phyloP scores from a whole-genome alignment of 1,284 basidiomycete genomes.

The Naganishia sp. region DNA sequence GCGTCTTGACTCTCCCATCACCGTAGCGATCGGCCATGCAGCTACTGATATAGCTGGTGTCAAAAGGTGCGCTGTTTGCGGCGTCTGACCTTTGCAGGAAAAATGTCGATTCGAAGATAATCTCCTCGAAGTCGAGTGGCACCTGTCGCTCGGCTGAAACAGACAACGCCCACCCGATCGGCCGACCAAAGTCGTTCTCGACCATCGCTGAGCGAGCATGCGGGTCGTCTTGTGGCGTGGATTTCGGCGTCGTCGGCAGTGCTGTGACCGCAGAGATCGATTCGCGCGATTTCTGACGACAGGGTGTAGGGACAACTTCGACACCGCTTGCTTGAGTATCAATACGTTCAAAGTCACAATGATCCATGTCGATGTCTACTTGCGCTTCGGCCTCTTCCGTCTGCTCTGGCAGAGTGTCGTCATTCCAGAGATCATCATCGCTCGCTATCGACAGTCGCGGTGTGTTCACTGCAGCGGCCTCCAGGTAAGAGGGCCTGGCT shows the following conservation, averaged over 20 bases:
- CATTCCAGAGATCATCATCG: constrained; percentile 25
- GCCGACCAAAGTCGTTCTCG: constrained; percentile 5
- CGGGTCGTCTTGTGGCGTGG: too few species aligned
- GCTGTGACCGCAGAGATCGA: too few species aligned
- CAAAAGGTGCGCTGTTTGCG: too few species aligned
- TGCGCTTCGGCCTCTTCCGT: not conserved
- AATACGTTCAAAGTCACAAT: not conserved
- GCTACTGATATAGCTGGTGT: not conserved
- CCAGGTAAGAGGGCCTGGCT: too few species aligned
- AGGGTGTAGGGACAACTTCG: too few species aligned
- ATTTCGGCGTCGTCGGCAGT: too few species aligned
- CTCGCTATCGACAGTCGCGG: not conserved
- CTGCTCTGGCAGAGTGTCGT: constrained; percentile 5
- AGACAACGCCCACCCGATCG: not conserved
- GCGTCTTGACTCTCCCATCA: constrained; percentile 21
- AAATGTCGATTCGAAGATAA: constrained; percentile 1
- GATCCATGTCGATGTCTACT: not conserved
- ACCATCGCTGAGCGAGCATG: too few species aligned
- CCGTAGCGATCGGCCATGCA: constrained; percentile 26
- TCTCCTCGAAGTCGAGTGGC: constrained; percentile 10
- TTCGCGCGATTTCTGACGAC: not conserved
- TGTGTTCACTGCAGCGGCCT: not conserved
- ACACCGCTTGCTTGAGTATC: too few species aligned
- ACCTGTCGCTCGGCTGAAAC: not conserved
- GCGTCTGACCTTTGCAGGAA: not conserved